phyloP scores from a whole-genome alignment of 208 protist genomes.

The Endotrypanum monterogeii region DNA sequence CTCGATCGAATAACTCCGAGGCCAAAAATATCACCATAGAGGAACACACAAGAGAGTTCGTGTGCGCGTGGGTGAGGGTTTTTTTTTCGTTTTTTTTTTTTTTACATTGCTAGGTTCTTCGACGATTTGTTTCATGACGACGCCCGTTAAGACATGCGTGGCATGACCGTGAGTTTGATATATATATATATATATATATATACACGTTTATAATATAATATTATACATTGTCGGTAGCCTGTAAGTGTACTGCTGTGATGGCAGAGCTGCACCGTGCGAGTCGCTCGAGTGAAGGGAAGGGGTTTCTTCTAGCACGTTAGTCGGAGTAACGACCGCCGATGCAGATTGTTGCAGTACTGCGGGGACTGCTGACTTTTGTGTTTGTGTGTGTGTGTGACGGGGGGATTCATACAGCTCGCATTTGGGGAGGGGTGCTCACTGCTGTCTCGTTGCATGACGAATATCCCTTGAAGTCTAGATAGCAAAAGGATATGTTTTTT shows the following conservation, averaged over 20 bases:
- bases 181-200: too few species aligned
- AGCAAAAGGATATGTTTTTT: neutral
- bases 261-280: conserved; percentile 10
- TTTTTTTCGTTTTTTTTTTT: too few species aligned
- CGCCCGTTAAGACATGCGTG: neutral
- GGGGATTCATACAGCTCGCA: conserved; percentile 2
- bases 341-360: too few species aligned
- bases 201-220: too few species aligned
- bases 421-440: conserved; percentile 13
- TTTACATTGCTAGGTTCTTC: too few species aligned
- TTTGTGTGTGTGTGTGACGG: too few species aligned
- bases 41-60: neutral
- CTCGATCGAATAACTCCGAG: neutral
- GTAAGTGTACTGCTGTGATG: conserved; percentile 10
- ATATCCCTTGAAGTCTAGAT: conserved; percentile 7
- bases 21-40: neutral
- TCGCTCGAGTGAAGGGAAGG: neutral
- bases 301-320: conserved; percentile 12
- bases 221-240: neutral
- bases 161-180: too few species aligned
- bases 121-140: neutral
- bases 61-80: neutral
- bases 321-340: conserved; percentile 1
- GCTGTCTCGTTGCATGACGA: conserved; percentile 7
- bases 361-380: conserved; percentile 14